These are phyloP conservation scores for Leishmania mexicana DNA, from an alignment of 208 protist species.

Conservation along the genomic window DNA sequence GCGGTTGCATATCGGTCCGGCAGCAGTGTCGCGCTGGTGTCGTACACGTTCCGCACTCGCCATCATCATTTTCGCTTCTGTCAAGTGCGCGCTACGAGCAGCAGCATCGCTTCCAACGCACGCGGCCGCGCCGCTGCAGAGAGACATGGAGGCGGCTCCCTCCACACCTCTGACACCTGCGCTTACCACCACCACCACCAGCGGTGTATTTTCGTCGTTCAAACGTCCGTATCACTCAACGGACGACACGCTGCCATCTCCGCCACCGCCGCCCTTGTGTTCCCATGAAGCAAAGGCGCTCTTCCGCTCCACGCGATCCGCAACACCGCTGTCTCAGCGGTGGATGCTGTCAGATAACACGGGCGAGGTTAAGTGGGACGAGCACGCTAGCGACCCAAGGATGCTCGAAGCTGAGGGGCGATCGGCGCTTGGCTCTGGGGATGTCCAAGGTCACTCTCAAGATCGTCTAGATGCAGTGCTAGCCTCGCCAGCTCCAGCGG, in stretches of 20 bases:
- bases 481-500: not conserved
- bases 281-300: not conserved
- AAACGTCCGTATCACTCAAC: not conserved
- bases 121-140: not conserved
- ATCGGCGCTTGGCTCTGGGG: not conserved
- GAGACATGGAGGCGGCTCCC: not conserved
- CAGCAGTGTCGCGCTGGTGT: not conserved
- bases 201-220: not conserved
- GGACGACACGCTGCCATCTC: conserved; percentile 24
- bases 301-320: not conserved
- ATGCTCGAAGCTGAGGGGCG: not conserved
- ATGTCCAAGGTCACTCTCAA: not conserved
- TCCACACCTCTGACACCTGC: not conserved
- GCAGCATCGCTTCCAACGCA: not conserved
- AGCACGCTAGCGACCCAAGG: not conserved
- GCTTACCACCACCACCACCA: not conserved
- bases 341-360: conserved; percentile 20
- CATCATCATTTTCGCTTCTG: not conserved
- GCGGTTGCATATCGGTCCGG: too few relatives aligned
- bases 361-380: not conserved
- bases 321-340: not conserved
- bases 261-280: not conserved
- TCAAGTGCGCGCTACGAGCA: not conserved
- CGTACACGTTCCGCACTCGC: not conserved
- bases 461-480: conserved; percentile 1